Evolutionary conservation across 192 early-diverging fungal genomes (phyloP).

Genomic region (Coemansia sp.): DNA sequence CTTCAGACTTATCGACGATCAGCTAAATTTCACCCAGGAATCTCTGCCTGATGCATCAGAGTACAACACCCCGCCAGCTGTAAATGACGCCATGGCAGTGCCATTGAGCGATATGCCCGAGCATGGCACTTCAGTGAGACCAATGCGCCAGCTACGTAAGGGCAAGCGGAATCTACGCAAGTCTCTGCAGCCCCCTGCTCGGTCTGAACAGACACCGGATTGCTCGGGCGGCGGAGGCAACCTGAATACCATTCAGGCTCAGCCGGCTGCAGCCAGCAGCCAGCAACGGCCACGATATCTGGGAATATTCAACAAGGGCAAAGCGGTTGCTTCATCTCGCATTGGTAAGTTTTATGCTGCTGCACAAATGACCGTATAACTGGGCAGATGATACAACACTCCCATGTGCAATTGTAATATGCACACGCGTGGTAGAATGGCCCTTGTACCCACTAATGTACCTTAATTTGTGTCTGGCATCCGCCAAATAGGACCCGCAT

Average conservation of each 20-base stretch:
- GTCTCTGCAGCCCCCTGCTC: constrained; percentile 16
- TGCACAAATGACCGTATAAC: not conserved
- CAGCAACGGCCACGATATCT: constrained; percentile 12
- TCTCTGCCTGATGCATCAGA: constrained; percentile 9
- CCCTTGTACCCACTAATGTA: no score
- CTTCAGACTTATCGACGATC: constrained; percentile 29
- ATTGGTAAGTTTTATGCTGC: constrained; percentile 22
- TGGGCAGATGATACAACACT: no score
- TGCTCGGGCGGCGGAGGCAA: not conserved
- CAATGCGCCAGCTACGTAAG: constrained; percentile 7
- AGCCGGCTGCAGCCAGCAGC: constrained; percentile 1
- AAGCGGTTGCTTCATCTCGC: constrained; percentile 38
- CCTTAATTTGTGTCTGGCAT: no score
- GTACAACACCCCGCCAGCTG: not conserved
- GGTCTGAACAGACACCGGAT: constrained; percentile 5
- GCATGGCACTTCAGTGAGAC: not conserved
- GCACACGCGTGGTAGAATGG: no score
- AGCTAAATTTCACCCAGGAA: constrained; percentile 30
- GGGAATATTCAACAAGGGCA: constrained; percentile 50
- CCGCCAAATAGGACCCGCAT: constrained; percentile 29
- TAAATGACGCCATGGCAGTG: constrained; percentile 1
- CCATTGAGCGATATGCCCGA: not conserved
- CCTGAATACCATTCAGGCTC: constrained; percentile 22
- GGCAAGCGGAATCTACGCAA: constrained; percentile 28
- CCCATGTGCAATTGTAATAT: no score